Base-by-base conservation (phyloP, 768 basidiomycete species). In the Tephrocybe sp. region DNA sequence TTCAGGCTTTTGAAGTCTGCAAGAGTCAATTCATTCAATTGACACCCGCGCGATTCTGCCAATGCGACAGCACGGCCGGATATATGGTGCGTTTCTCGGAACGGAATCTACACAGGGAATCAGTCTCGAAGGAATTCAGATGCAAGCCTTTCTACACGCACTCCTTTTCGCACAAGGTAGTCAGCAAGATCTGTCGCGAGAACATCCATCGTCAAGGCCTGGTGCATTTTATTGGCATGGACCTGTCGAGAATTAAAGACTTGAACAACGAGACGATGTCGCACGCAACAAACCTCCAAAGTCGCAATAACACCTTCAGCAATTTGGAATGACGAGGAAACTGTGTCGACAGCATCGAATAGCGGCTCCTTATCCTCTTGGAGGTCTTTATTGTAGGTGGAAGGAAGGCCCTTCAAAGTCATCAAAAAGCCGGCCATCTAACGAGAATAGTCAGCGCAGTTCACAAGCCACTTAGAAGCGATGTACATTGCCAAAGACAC, bases 331-430 rank as follows among this genome's bases (percentile, higher is more conserved):
- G 86, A 94, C 16, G 91, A 91, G 13, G 85, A 83, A 34, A 97
- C 67, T 31, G 89, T 97, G 62, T 94, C 92, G 12, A 95, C 88
- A 9, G 88, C 74, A 62, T 99, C 97, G 56, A 98, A 98, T 47
- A 99, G 70, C 2, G 97, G 94, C 62, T 99, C 97, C 68, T 99
- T 97, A 68, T 95, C 93, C 67, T 99, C 97, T 67, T 98, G 97
- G 38, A 99, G 73, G 70, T 99, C 97, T 68, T 99, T 99, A 77
- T 99, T 98, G 73, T 99, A 99, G 8, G 97, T 99, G 16, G 95
- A 97, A 12, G 97, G 97, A 38, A 98, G 72, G 24, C 97, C 97
- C 64, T 99, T 99, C 60, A 95, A 75, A 1, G 93, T 94, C 88
- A 98, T 93, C 71, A 97, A 72, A 71, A 98, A 97, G 1, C 97